These are phyloP conservation scores for Aristolochia fimbriata DNA, from an alignment of 164 flowering plant species.

Conservation along the genomic window DNA sequence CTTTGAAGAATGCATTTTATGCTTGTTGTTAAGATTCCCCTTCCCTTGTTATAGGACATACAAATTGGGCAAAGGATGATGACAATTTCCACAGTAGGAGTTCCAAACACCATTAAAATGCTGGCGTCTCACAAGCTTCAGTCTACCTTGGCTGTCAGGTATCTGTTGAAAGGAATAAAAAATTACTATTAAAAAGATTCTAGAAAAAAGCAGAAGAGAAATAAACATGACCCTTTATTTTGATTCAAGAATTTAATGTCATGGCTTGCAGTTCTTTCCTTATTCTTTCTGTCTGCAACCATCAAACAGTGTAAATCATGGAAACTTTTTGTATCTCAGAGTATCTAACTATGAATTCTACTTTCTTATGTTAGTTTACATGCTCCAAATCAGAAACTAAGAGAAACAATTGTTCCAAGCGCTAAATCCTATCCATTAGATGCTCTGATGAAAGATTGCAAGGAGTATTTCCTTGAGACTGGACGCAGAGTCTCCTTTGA, in stretches of 20 bases:
- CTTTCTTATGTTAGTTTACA: constrained; percentile 48
- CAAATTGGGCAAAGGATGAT: constrained; percentile 99
- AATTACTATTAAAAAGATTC: too few relatives aligned
- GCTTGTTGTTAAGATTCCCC: not conserved
- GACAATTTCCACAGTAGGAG: constrained; percentile 97
- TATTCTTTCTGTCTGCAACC: too few relatives aligned
- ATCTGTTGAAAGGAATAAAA: not conserved
- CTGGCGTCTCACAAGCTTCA: constrained; percentile 89
- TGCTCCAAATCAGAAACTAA: constrained; percentile 88
- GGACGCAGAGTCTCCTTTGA: constrained; percentile 80
- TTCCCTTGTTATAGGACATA: constrained; percentile 44
- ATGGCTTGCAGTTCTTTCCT: too few relatives aligned
- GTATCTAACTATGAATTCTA: not conserved
- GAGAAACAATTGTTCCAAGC: constrained; percentile 89
- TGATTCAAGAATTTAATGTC: too few relatives aligned
- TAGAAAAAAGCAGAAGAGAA: too few relatives aligned
- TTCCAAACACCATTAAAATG: constrained; percentile 88
- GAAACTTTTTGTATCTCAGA: too few relatives aligned
- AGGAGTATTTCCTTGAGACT: constrained; percentile 72
- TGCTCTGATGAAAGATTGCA: constrained; percentile 88
- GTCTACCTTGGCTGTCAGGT: constrained; percentile 97
- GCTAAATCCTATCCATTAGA: constrained; percentile 86
- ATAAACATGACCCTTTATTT: too few relatives aligned
- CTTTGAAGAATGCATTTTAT: too few relatives aligned
- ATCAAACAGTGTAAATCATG: too few relatives aligned